phyloP scores from a whole-genome alignment of 1,284 basidiomycete genomes.

The Apiotrichum gracile region DNA sequence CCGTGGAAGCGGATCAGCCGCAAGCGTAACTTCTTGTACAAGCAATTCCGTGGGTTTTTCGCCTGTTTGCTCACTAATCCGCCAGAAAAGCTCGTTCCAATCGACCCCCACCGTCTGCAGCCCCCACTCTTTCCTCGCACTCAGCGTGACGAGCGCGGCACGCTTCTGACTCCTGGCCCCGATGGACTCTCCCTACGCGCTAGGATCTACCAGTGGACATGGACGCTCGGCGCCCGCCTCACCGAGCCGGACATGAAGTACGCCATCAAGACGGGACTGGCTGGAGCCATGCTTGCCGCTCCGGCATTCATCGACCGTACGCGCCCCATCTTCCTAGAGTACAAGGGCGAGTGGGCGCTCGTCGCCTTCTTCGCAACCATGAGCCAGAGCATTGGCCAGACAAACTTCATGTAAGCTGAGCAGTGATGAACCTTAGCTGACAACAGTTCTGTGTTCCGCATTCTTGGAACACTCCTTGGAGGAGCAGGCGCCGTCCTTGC shows the following conservation, averaged over 20 bases:
- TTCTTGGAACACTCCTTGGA: slow-evolving; percentile 71
- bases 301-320: slow-evolving; percentile 80
- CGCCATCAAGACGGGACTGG: slow-evolving; percentile 71
- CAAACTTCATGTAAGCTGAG: slow-evolving; percentile 62
- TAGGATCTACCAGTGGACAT: slow-evolving; percentile 57
- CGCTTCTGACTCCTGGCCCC: slow-evolving; percentile 67
- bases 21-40: slow-evolving; percentile 25
- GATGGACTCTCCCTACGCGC: slow-evolving; percentile 55
- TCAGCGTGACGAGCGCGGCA: slow-evolving; percentile 72
- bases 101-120: slow-evolving; percentile 56
- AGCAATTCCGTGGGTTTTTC: slow-evolving; percentile 34
- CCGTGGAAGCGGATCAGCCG: slow-evolving; percentile 5
- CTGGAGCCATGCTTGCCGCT: slow-evolving; percentile 64
- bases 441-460: slow-evolving; percentile 54
- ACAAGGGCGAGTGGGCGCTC: slow-evolving; percentile 88
- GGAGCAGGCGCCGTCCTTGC: slow-evolving; percentile 67
- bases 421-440: not conserved
- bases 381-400: slow-evolving; percentile 74
- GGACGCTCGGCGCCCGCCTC: slow-evolving; percentile 67
- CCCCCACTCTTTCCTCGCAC: slow-evolving; percentile 69
- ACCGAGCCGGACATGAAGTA: slow-evolving; percentile 74
- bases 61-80: not conserved
- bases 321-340: slow-evolving; percentile 67
- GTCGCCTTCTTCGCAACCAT: slow-evolving; percentile 88
- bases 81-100: slow-evolving; percentile 59